Percentiles rank a stretch among this genome's conserved stretches.
Evolutionary conservation across 768 basidiomycete species (phyloP).

Genomic region (Neoboletus subvelutipes): DNA sequence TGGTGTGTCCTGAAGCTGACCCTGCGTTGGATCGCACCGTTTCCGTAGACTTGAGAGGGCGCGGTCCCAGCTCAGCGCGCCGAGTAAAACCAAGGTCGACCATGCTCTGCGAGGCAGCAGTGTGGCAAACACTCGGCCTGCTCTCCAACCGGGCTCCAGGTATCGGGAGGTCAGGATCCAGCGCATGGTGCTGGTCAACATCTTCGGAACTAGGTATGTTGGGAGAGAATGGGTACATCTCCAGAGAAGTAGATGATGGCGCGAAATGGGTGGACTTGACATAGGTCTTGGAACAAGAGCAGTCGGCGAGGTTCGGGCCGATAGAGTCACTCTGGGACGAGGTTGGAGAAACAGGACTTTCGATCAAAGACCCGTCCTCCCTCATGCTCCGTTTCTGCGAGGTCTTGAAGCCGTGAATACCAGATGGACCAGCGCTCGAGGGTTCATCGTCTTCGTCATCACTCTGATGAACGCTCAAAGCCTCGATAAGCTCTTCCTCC

Average conservation of each 20-base stretch:
- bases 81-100: constrained; percentile 46
- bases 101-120: constrained; percentile 65
- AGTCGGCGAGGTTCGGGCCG: constrained; percentile 1
- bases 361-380: constrained; percentile 1
- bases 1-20: constrained; percentile 13
- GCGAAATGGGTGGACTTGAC: constrained; percentile 3
- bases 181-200: not conserved
- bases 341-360: constrained; percentile 3
- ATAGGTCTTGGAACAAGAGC: constrained; percentile 7
- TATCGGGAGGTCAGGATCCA: constrained; percentile 5
- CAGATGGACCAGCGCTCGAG: constrained; percentile 21
- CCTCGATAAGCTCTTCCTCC: constrained; percentile 36
- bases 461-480: constrained; percentile 36
- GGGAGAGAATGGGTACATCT: constrained; percentile 19
- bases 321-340: not conserved
- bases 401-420: not conserved
- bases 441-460: constrained; percentile 38
- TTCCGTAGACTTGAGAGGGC: constrained; percentile 20
- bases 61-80: constrained; percentile 28
- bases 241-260: constrained; percentile 10
- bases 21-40: constrained; percentile 6
- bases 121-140: constrained; percentile 53
- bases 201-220: constrained; percentile 10
- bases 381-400: constrained; percentile 12
- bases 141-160: constrained; percentile 10